Evolutionary conservation across 2,329 filamentous ascomycete genomes (phyloP).

Genomic region (Lasiodiplodia sp.): DNA sequence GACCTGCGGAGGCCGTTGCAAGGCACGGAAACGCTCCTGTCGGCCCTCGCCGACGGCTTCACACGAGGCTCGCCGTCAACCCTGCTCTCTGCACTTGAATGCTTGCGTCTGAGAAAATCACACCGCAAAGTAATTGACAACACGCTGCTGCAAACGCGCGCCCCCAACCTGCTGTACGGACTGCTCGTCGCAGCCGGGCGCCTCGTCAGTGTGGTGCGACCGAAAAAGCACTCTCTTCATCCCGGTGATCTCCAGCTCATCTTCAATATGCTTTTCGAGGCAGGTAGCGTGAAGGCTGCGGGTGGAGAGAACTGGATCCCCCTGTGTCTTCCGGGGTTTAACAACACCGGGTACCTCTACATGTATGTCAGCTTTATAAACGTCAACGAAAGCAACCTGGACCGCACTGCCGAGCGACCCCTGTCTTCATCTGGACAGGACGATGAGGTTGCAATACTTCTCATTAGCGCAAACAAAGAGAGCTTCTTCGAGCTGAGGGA

Average conservation of each 20-base stretch:
- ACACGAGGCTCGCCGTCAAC: constrained; percentile 90
- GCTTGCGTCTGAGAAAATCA: constrained; percentile 87
- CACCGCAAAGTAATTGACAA: constrained; percentile 88
- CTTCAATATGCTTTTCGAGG: constrained; percentile 99
- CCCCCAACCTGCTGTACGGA: constrained; percentile 85
- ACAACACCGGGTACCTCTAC: constrained; percentile 94
- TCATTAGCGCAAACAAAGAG: constrained; percentile 93
- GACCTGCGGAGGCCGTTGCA: constrained; percentile 89
- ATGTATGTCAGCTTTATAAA: constrained; percentile 99
- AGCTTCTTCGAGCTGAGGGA: constrained; percentile 88
- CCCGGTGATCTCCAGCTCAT: constrained; percentile 95
- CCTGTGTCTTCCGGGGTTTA: constrained; percentile 93
- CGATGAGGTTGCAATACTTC: constrained; percentile 83
- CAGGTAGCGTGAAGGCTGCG: constrained; percentile 86
- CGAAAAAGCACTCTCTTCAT: constrained; percentile 93
- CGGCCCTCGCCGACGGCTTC: constrained; percentile 92
- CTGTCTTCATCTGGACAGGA: constrained; percentile 54
- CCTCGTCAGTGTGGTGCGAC: constrained; percentile 92
- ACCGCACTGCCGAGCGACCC: constrained; percentile 51
- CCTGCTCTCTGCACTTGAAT: constrained; percentile 88
- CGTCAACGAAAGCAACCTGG: constrained; percentile 57
- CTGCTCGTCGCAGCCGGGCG: constrained; percentile 90
- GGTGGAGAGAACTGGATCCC: constrained; percentile 99
- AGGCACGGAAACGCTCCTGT: constrained; percentile 89
- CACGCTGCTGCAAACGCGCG: constrained; percentile 78